These are phyloP conservation scores for Ligustrum vulgare DNA, from an alignment of 257 asterid genomes.

Conservation along the genomic window DNA sequence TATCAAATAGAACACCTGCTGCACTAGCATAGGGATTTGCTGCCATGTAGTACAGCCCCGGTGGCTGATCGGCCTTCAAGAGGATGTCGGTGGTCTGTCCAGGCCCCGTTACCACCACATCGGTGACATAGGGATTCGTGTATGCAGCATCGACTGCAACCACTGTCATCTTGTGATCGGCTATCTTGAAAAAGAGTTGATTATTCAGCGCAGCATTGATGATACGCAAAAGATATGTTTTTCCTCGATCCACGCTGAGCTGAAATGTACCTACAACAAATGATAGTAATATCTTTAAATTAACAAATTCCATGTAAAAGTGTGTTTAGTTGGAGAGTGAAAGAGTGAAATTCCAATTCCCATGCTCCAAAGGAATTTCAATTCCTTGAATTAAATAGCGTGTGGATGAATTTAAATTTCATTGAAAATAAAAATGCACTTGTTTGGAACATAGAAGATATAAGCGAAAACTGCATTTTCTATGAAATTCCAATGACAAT, in stretches of 20 bases:
- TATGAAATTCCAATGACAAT: no score
- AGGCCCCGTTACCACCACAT: constrained; percentile 61
- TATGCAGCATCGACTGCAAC: constrained; percentile 72
- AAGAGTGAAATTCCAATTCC: no score
- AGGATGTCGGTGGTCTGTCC: constrained; percentile 77
- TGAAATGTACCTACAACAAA: constrained; percentile 39
- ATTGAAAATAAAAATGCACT: no score
- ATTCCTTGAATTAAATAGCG: no score
- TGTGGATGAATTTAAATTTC: no score
- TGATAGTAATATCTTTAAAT: background rate
- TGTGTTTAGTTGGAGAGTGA: no score
- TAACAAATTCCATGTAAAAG: background rate
- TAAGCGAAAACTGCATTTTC: no score
- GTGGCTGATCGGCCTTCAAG: constrained; percentile 48
- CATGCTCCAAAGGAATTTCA: no score
- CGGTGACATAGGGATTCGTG: constrained; percentile 63
- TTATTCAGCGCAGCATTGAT: constrained; percentile 77
- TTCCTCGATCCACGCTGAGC: constrained; percentile 47
- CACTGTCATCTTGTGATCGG: constrained; percentile 58
- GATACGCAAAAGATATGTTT: constrained; percentile 67
- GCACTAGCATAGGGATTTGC: constrained; percentile 55
- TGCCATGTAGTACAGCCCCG: constrained; percentile 69
- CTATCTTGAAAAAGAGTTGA: constrained; percentile 63
- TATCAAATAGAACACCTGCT: constrained; percentile 26
- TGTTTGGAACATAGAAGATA: no score